Conservation (phyloP, 805 yeast species). For the Wickerhamiella nectarea region DNA sequence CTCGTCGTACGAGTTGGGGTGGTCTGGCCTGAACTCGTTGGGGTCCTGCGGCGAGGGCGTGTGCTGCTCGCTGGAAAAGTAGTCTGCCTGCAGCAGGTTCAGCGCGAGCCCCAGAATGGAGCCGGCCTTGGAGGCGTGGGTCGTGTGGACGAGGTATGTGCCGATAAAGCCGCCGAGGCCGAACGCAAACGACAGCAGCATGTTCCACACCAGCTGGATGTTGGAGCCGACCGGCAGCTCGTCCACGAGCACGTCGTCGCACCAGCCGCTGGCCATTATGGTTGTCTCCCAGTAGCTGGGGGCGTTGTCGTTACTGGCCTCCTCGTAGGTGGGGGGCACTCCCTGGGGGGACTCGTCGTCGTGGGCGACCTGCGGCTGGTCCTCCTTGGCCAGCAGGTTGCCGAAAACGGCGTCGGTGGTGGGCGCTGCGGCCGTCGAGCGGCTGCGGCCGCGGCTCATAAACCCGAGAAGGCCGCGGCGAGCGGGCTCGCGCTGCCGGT, state of each 20-base stretch:
- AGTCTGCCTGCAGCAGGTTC: constrained; percentile 63
- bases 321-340: constrained; percentile 78
- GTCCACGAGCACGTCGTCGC: constrained; percentile 83
- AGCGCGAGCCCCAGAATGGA: constrained; percentile 83
- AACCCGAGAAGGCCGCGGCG: constrained; percentile 1
- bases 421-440: neutral
- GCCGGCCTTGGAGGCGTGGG: constrained; percentile 95
- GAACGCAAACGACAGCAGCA: constrained; percentile 76
- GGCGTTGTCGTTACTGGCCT: constrained; percentile 83
- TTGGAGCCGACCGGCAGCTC: constrained; percentile 91
- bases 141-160: constrained; percentile 82
- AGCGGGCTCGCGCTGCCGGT: neutral
- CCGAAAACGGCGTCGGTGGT: constrained; percentile 80
- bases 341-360: constrained; percentile 31
- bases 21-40: constrained; percentile 36
- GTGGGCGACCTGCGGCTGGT: constrained; percentile 20
- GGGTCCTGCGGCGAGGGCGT: constrained; percentile 18
- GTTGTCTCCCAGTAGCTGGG: constrained; percentile 97
- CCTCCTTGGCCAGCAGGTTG: constrained; percentile 84
- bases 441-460: neutral
- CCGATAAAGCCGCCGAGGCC: constrained; percentile 86
- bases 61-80: constrained; percentile 29
- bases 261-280: constrained; percentile 57
- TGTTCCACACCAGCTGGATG: constrained; percentile 83
- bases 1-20: constrained; percentile 46